Base-by-base conservation (phyloP, 208 protist species). In the Crithidia fasciculata region DNA sequence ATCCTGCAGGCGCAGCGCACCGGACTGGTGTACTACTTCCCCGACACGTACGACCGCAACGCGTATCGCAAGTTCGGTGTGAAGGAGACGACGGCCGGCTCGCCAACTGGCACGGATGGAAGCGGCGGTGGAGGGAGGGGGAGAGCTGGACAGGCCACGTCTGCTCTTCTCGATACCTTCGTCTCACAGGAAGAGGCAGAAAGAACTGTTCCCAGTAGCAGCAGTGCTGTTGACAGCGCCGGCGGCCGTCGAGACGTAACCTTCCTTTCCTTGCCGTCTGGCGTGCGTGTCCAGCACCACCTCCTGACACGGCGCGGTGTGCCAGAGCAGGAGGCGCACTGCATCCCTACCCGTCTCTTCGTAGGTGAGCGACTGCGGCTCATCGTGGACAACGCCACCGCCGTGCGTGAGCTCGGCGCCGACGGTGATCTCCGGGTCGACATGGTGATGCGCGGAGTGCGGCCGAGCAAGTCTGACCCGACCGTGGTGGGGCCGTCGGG, bases 11-110 rank as follows among this genome's bases (percentile, higher is more conserved):
- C 82, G 4, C 86, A 92, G 58, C 78, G 78, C 45, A 58, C 52
- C 2, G 89, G 92, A 8, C 37, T 93, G 8, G 83, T 82, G n/a
- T 90, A 91, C 70, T 96, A 91, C 74, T 91, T 96, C 62, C 78
- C 86, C 0, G 92, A 94, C 54, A 72, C 71, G 52, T 88, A 89
- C 67, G 72, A 61, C 36, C 83, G 74, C 55, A 67, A 60, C 18
- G 62, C 72, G 55, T 76, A 61, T 44, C 58, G 49, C 5, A 60
- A 58, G 19, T 74, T 76, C 7, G 61, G 70, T 13, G 36, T 63
- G 39, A 58, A 58, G 12, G 74, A 74, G 19, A 41, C 50, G 3
- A 16, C n/a, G 8, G 44, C 63, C 13, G 63, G 43, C 15, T 62
- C 57, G 57, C 37, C 52, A 18, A 13, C 72, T 36, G 47, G 18